Conservation (phyloP, 257 asterid genomes). For the Mentha longifolia region DNA sequence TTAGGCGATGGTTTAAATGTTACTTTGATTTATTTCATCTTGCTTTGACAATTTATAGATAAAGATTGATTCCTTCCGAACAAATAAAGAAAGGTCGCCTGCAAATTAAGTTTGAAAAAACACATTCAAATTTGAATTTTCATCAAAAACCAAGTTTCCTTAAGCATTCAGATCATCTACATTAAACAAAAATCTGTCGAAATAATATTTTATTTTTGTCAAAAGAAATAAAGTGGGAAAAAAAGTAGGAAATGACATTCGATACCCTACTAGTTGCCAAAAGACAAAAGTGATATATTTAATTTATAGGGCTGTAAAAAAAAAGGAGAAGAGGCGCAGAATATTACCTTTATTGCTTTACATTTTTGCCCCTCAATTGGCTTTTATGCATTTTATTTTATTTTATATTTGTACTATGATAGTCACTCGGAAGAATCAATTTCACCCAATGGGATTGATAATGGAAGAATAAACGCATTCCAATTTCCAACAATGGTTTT, state of each 20-base stretch:
- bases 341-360: constrained; percentile 27
- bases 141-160: neutral
- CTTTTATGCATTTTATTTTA: neutral
- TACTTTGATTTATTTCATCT: neutral
- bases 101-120: neutral
- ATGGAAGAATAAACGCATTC: constrained; percentile 55
- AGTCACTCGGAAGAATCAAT: constrained; percentile 46
- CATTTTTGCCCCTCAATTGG: no score
- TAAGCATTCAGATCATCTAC: neutral
- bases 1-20: no score
- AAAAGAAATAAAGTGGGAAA: constrained; percentile 20
- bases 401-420: neutral
- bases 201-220: neutral
- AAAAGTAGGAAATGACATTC: constrained; percentile 29
- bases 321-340: constrained; percentile 8
- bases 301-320: neutral
- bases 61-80: neutral
- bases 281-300: neutral
- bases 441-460: constrained; percentile 29
- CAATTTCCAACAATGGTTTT: no score
- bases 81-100: neutral
- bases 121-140: neutral
- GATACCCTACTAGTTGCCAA: constrained; percentile 21
- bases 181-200: neutral
- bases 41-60: neutral